phyloP scores from a whole-genome alignment of 805 yeast species.

The Kluyveromyces dobzhanskii region DNA sequence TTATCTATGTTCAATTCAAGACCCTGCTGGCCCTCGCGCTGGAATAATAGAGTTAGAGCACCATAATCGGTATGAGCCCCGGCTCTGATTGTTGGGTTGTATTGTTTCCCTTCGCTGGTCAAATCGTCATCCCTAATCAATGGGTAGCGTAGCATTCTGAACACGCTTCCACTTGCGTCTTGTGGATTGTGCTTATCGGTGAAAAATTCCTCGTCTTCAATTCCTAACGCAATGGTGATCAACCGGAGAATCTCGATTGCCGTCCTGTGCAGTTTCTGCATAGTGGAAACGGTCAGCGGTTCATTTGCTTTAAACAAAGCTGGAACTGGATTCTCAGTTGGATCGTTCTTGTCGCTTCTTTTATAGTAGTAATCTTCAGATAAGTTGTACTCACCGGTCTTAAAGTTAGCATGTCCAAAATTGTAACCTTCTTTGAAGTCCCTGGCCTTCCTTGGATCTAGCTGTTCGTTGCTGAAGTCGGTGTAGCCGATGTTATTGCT shows the following conservation, averaged over 20 bases:
- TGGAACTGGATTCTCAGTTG: conserved; percentile 39
- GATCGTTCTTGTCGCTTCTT: conserved; percentile 10
- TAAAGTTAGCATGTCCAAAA: conserved; percentile 46
- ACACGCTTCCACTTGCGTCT: conserved; percentile 51
- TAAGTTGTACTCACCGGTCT: conserved; percentile 35
- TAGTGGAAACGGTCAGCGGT: conserved; percentile 32
- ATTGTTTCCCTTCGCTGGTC: conserved; percentile 22
- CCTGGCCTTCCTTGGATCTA: conserved; percentile 32
- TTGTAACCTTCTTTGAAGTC: conserved; percentile 69
- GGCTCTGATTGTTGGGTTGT: conserved; percentile 55
- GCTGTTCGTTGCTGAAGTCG: conserved; percentile 42
- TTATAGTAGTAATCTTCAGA: conserved; percentile 8
- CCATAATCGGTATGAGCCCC: conserved; percentile 90
- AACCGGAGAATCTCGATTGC: conserved; percentile 43
- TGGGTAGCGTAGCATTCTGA: conserved; percentile 69
- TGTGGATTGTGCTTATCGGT: conserved; percentile 46
- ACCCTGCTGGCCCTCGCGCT: conserved; percentile 63
- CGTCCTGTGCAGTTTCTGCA: conserved; percentile 41
- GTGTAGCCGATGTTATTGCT: conserved; percentile 56
- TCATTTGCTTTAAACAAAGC: conserved; percentile 39
- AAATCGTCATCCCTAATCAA: conserved; percentile 34
- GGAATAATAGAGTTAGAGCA: conserved; percentile 63
- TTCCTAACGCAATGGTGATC: conserved; percentile 54
- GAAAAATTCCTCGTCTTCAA: conserved; percentile 57
- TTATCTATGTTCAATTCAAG: conserved; percentile 36